Percentiles rank a stretch among this genome's conserved stretches.
phyloP scores from a whole-genome alignment of 1,284 basidiomycete species.

The Sanghuangporus sanghuang region DNA sequence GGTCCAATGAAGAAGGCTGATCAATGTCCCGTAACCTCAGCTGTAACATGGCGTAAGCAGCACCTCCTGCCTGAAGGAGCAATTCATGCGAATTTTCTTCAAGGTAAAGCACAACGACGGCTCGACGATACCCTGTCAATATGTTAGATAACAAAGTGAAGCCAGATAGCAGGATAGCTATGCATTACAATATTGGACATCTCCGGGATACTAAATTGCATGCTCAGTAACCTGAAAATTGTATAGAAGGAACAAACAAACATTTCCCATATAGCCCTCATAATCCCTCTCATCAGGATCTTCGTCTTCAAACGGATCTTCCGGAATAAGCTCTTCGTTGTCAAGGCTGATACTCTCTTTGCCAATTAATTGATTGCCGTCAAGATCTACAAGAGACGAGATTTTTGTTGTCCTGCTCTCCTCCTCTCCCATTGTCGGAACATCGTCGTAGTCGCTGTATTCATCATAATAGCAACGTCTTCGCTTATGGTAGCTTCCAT shows the following conservation, averaged over 20 bases:
- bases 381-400: constrained; percentile 32
- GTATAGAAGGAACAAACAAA: constrained; percentile 22
- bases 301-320: constrained; percentile 26
- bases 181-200: constrained; percentile 7
- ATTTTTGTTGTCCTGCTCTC: constrained; percentile 24
- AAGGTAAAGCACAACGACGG: constrained; percentile 36
- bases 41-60: constrained; percentile 20
- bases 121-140: constrained; percentile 35
- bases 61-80: constrained; percentile 24
- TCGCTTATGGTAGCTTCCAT: constrained; percentile 15
- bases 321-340: constrained; percentile 16
- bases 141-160: neutral
- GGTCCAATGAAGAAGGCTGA: neutral
- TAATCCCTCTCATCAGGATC: constrained; percentile 35
- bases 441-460: constrained; percentile 6
- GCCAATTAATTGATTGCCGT: constrained; percentile 28
- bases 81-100: constrained; percentile 24
- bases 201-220: neutral
- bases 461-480: neutral
- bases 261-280: constrained; percentile 40
- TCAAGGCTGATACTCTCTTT: constrained; percentile 30
- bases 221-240: neutral
- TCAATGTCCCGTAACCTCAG: neutral
- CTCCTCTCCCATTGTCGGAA: constrained; percentile 27
- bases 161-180: neutral